Evolutionary conservation across 768 basidiomycete species (phyloP), one percentile per base, ranked within the genome.

Genomic region (Rhodosporidiobolus sp.): DNA sequence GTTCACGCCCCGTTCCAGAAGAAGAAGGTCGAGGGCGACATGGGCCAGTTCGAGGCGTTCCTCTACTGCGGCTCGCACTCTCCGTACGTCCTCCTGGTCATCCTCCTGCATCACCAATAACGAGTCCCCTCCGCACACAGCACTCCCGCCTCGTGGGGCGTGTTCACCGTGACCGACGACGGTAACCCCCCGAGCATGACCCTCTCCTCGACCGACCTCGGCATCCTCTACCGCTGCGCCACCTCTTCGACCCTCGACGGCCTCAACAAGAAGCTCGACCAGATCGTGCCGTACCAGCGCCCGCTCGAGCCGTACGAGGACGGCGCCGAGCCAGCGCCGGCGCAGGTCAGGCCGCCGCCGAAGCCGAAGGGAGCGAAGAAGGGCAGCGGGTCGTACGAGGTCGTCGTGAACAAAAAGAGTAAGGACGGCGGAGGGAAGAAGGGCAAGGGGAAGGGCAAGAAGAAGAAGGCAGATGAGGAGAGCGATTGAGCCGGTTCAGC

Each of bases 11-110:
- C 63, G 8, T 7, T 46, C 20, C 22, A 22, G 30, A 14, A 20
- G n/a, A 53, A 55, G 20, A 55, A 65, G 54, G 30, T 20, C 20
- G 50, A 63, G 4, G 53, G 30, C 30, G 45, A 43, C 32, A 22
- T 24, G 11, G 10, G 16, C 54, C 63, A 56, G 45, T 65, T 32
- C 45, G 43, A 65, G 54, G 63, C 54, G 20, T 65, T 65, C 54
- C 54, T 65, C 12, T 55, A 56, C 63, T 22, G 56, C 32, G 63
- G 54, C 19, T 56, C 54, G 30, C 63, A 65, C 63, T 48, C 38
- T 30, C 63, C 54, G 63, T 65, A 2, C 12, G 7, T 32, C 38
- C 22, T 50, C 35, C 50, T 24, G 26, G 24, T 28, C 49, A 4
- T 22, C 8, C 32, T 19, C 30, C 1, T 14, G 6, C 46, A 5